Evolutionary conservation across 441 rosid species (phyloP), one percentile per base, ranked within the genome.

Genomic region (Erodium moschatum): DNA sequence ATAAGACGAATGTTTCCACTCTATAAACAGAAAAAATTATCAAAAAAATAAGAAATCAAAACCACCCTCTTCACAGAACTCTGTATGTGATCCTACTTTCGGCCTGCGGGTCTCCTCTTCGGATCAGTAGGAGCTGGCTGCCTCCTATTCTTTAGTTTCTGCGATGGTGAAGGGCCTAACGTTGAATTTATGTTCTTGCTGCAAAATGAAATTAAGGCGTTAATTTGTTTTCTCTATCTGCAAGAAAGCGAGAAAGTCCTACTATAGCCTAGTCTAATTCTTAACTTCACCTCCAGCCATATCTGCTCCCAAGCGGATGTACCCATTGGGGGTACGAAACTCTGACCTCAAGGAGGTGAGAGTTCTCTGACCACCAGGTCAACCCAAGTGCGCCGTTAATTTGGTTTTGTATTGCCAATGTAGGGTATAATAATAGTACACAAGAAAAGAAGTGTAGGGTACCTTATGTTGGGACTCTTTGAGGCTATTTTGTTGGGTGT

Each of bases 141-240:
- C 85, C 88, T 87, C 72, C 80, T 83, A 63, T 82, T 83, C 56
- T 76, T 56, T 64, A 78, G 76, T 78, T 91, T 89, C 52, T 86
- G 78, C 31, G 94, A 84, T 0, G 90, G 87, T 3, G 87, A 89
- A 80, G 95, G 87, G 15, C 88, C 89, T 65, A 75, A 67, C 56
- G 68, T 72, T 15, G 83, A 69, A 76, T 67, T 81, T 56, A 81
- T 16, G 78, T 81, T 89, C 83, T 86, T 90, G 82, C 76, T 77
- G 76, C 71, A 79, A 33, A 75, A 64, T 27, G 16, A 68, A 6
- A 66, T 54, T 48, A 44, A 9, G 2, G 38, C 27, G 65, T 76
- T 67, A 69, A 40, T 40, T 40, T 40, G 12, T 11, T 8, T 40
- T 29, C 3, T 29, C 31, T 29, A 29, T 29, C 31, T 1, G 31